Evolutionary conservation across 2,329 filamentous ascomycete genomes (phyloP), one percentile per base, ranked within the genome.

Genomic region (Xylaria polymorpha): DNA sequence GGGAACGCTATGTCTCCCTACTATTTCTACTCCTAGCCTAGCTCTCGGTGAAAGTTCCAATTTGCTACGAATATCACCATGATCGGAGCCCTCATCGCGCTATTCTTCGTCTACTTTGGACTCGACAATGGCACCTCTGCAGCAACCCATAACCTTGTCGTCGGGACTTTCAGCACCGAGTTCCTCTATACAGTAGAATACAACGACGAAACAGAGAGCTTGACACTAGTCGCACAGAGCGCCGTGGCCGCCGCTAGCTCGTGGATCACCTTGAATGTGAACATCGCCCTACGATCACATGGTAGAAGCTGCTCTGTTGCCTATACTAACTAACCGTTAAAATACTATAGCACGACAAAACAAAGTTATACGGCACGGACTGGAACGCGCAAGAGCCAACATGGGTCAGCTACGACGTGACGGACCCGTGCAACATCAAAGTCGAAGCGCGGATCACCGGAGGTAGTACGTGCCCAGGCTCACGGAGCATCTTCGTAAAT

Each of bases 241-340:
- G 56, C 73, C 3, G 71, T 74, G 1, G 57, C 69, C 18, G 71
- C 69, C 3, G 72, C 74, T 3, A 75, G 73, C 43, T 77, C 74
- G 9, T 79, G 77, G 77, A 75, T 79, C 58, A 59, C 77, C 3
- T 63, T 79, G 48, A 79, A 75, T 68, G 78, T 77, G 67, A 74
- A 74, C 63, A 43, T n/a, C 56, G 29, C 25, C 39, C 58, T 29
- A 18, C 8, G 22, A 57, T 32, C 15, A 50, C 29, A 32, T 5
- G 9, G 44, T 4, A 60, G 18, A 35, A 8, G 20, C 5, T 37
- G 10, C 8, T 51, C 3, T 43, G 22, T 14, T 37, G 2, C 48
- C 51, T 18, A 35, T 43, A 20, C 46, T 60, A 14, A 66, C 46
- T 22, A 51, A 18, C 35, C 14, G 18, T 18, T 15, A 46, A 48